A percentile compares a stretch with the other conserved stretches of the same genome.
Evolutionary conservation across 2,329 filamentous ascomycete genomes (phyloP).

Genomic region (Penicillium sp.): DNA sequence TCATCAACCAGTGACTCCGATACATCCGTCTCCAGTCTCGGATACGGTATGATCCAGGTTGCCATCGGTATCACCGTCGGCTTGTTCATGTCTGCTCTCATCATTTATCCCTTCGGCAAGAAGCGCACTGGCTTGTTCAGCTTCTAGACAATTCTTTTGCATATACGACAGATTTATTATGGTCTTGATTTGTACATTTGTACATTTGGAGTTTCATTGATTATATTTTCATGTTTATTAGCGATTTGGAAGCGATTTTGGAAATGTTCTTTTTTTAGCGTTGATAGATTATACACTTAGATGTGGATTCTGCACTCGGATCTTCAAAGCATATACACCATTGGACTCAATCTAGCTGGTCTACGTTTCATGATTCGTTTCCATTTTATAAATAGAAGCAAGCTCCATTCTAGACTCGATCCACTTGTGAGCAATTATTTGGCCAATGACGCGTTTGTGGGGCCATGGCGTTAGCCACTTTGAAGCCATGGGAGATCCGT

Average conservation of each 20-base stretch:
- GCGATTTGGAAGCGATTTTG: neutral
- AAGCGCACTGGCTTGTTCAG: constrained; percentile 51
- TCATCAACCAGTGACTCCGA: constrained; percentile 23
- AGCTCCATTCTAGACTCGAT: neutral
- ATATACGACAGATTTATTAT: constrained; percentile 1
- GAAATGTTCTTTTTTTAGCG: neutral
- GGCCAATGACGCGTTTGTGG: neutral
- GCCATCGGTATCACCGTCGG: constrained; percentile 53
- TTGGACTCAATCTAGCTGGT: neutral
- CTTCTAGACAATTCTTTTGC: constrained; percentile 32
- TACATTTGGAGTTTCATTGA: neutral
- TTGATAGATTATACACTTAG: neutral
- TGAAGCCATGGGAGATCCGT: neutral
- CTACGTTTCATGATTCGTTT: neutral
- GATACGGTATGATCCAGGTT: constrained; percentile 52
- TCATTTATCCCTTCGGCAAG: constrained; percentile 52
- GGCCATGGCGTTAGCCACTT: neutral
- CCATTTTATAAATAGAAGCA: neutral
- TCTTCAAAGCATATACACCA: neutral
- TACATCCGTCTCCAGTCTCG: constrained; percentile 49
- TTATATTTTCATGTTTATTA: neutral
- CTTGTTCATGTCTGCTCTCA: constrained; percentile 49
- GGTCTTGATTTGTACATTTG: neutral
- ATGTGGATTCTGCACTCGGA: neutral
- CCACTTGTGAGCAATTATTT: neutral